Percentiles rank a stretch among this genome's conserved stretches.
Conservation (phyloP, 768 basidiomycete species). For the Mycena pura region DNA sequence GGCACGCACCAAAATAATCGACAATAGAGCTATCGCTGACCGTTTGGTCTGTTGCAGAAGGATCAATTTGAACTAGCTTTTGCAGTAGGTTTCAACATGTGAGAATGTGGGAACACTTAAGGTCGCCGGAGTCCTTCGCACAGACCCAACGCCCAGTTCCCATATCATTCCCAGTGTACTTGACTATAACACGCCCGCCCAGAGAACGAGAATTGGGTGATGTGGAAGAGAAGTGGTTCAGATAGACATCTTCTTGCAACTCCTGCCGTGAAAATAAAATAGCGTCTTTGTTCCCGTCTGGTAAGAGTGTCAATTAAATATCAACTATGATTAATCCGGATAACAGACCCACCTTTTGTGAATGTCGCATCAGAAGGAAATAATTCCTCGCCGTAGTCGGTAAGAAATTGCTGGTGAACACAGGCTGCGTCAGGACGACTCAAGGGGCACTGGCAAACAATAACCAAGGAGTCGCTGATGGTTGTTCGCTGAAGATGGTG, state of each 20-base stretch:
- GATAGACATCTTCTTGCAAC: not conserved
- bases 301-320: not conserved
- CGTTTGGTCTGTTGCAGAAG: not conserved
- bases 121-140: not conserved
- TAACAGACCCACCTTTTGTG: not conserved
- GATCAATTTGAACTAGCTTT: conserved; percentile 1
- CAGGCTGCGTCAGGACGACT: not conserved
- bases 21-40: not conserved
- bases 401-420: conserved; percentile 10
- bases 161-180: not conserved
- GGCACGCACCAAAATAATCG: not conserved
- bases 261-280: conserved; percentile 1
- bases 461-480: not conserved
- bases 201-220: not conserved
- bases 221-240: conserved; percentile 1
- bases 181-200: not conserved
- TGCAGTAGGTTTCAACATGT: not conserved
- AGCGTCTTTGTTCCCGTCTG: not conserved
- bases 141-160: conserved; percentile 2
- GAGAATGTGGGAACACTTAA: not conserved
- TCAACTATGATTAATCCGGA: not conserved
- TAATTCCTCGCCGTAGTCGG: conserved; percentile 5
- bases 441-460: conserved; percentile 10
- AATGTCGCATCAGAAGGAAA: not conserved
- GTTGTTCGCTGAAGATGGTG: conserved; percentile 11